phyloP scores from a whole-genome alignment of 768 basidiomycete species.

The Tephrocybe rancida region DNA sequence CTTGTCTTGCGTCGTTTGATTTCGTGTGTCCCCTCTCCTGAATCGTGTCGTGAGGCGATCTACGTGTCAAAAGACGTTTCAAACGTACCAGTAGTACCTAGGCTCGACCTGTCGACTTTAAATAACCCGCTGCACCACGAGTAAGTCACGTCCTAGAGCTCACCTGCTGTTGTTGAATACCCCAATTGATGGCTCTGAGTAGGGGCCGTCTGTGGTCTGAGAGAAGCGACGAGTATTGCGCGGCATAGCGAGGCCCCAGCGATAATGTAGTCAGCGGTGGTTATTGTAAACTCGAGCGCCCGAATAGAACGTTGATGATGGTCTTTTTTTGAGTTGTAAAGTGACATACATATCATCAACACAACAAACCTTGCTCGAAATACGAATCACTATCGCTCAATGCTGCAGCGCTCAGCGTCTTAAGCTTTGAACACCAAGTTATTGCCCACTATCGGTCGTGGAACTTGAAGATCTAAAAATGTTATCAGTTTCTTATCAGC shows the following conservation, averaged over 20 bases:
- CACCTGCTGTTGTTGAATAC: slow-evolving; percentile 21
- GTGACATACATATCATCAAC: no score
- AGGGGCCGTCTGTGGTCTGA: slow-evolving; percentile 13
- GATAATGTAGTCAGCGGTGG: no score
- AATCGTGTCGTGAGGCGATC: neutral
- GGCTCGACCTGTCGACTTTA: slow-evolving; percentile 13
- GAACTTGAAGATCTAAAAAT: neutral
- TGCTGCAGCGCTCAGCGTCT: no score
- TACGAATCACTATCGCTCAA: no score
- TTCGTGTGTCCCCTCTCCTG: slow-evolving; percentile 5
- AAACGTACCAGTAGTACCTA: slow-evolving; percentile 6
- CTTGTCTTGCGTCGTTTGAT: slow-evolving; percentile 52
- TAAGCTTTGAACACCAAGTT: no score
- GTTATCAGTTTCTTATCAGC: neutral
- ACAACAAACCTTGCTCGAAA: no score
- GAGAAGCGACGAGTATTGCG: slow-evolving; percentile 18
- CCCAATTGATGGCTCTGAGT: slow-evolving; percentile 14
- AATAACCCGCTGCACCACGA: neutral
- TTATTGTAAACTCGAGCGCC: no score
- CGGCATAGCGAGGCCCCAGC: neutral
- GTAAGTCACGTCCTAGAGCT: neutral
- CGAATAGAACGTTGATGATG: no score
- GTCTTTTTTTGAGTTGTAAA: no score
- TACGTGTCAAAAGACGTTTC: neutral
- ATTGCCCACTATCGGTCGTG: no score